phyloP scores from a whole-genome alignment of 2,329 filamentous ascomycete species.

The Fusarium sp. region DNA sequence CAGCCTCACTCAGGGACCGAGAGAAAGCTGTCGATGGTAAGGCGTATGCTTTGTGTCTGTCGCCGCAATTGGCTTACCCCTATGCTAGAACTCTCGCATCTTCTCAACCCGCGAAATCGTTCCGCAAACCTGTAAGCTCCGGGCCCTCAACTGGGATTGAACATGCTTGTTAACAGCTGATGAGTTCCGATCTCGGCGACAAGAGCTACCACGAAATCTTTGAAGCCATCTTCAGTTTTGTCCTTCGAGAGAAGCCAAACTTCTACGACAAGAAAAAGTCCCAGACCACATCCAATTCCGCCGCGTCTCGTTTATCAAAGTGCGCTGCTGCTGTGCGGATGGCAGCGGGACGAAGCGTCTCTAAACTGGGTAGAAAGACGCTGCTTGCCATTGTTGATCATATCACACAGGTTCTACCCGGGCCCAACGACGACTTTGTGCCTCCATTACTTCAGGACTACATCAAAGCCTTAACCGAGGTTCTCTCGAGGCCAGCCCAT shows the following conservation, averaged over 20 bases:
- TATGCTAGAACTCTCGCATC: slow-evolving; percentile 54
- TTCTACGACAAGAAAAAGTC: slow-evolving; percentile 71
- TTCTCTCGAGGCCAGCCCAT: slow-evolving; percentile 83
- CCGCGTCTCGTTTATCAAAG: slow-evolving; percentile 73
- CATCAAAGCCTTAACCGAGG: slow-evolving; percentile 78
- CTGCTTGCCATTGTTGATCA: slow-evolving; percentile 86
- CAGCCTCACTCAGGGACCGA: slow-evolving; percentile 56
- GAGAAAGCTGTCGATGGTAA: slow-evolving; percentile 61
- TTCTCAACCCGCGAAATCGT: slow-evolving; percentile 58
- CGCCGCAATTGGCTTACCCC: slow-evolving; percentile 16
- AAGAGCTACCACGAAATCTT: slow-evolving; percentile 87
- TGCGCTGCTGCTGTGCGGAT: slow-evolving; percentile 81
- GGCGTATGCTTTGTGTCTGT: slow-evolving; percentile 15
- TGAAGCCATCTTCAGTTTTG: slow-evolving; percentile 83
- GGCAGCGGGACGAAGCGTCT: slow-evolving; percentile 78
- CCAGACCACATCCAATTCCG: slow-evolving; percentile 61
- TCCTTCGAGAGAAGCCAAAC: slow-evolving; percentile 76
- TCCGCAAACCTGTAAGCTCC: slow-evolving; percentile 55
- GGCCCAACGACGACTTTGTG: slow-evolving; percentile 73
- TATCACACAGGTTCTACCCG: slow-evolving; percentile 81
- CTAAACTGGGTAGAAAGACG: slow-evolving; percentile 81
- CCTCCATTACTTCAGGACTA: slow-evolving; percentile 83
- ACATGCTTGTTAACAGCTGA: slow-evolving; percentile 24
- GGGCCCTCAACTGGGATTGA: background rate
- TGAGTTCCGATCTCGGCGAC: slow-evolving; percentile 72